Evolutionary conservation across 73 alveolate genomes (phyloP).

Genomic region (Tetrahymena thermophila): DNA sequence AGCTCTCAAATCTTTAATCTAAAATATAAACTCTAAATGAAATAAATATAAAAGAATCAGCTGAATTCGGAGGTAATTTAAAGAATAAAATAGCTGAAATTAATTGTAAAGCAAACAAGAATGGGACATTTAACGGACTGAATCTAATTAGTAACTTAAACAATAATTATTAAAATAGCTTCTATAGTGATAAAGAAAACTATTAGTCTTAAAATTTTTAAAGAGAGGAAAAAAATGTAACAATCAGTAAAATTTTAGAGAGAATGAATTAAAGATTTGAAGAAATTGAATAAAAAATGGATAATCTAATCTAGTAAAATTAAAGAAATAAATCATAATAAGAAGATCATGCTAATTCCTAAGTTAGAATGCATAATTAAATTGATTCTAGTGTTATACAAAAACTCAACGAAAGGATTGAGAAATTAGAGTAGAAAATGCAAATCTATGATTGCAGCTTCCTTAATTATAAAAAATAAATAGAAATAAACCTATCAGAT

Average conservation of each 20-base stretch:
- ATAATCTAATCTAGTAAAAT: not conserved
- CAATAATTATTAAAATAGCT: not conserved
- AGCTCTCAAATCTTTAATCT: not conserved
- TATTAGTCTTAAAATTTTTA: not conserved
- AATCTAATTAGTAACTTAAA: not conserved
- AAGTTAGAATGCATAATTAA: not conserved
- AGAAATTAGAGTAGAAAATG: not conserved
- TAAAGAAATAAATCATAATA: not conserved
- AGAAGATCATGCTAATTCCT: not conserved
- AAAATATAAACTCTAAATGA: not conserved
- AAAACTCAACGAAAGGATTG: not conserved
- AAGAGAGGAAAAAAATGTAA: not conserved
- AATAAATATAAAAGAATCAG: not conserved
- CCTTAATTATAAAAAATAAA: not conserved
- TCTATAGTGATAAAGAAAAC: not conserved
- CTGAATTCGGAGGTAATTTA: not conserved
- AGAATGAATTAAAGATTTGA: not conserved
- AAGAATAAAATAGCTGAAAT: not conserved
- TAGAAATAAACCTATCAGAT: not conserved
- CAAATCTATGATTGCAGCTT: not conserved
- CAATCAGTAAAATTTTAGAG: not conserved
- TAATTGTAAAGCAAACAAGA: not conserved
- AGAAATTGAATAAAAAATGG: not conserved
- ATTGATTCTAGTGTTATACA: not conserved
- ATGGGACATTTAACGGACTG: not conserved